phyloP scores from a whole-genome alignment of 2,329 filamentous ascomycete species.

The Aspergillus sp. region DNA sequence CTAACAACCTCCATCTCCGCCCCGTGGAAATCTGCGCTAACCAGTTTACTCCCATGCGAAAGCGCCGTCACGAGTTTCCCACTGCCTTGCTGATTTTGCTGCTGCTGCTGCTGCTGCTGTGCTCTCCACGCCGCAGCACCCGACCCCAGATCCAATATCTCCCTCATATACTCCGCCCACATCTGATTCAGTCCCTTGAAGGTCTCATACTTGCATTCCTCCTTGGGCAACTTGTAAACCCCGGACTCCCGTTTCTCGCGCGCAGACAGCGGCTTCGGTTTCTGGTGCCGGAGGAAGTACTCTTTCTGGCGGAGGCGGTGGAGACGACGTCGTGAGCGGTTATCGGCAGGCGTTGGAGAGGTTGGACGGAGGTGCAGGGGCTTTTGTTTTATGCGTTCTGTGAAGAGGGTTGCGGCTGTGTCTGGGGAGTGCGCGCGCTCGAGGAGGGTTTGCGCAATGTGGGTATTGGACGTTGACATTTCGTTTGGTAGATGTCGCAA shows the following conservation, averaged over 20 bases:
- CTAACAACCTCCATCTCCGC: slow-evolving; percentile 79
- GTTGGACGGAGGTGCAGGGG: slow-evolving; percentile 76
- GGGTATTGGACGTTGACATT: slow-evolving; percentile 29
- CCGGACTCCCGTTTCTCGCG: slow-evolving; percentile 71
- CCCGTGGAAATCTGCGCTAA: slow-evolving; percentile 87
- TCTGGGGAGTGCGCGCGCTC: slow-evolving; percentile 75
- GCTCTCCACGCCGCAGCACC: slow-evolving; percentile 15
- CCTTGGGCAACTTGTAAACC: slow-evolving; percentile 71
- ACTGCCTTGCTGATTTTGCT: not conserved
- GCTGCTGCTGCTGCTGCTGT: slow-evolving; percentile 1
- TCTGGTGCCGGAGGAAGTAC: slow-evolving; percentile 50
- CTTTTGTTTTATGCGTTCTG: slow-evolving; percentile 79
- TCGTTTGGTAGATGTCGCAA: not conserved
- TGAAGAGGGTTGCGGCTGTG: slow-evolving; percentile 69
- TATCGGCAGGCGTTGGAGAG: slow-evolving; percentile 62
- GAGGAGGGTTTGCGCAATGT: slow-evolving; percentile 66
- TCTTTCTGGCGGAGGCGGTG: slow-evolving; percentile 49
- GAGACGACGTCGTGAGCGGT: slow-evolving; percentile 54
- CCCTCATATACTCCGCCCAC: slow-evolving; percentile 83
- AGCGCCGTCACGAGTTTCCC: slow-evolving; percentile 55
- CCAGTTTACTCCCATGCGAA: slow-evolving; percentile 60
- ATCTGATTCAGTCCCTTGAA: slow-evolving; percentile 75
- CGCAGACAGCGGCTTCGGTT: slow-evolving; percentile 71
- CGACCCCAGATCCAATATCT: slow-evolving; percentile 66
- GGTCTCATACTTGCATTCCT: slow-evolving; percentile 68